A percentile compares a stretch with the other conserved stretches of the same genome.
Conservation (phyloP, 257 asterid species). For the Catharanthus roseus region DNA sequence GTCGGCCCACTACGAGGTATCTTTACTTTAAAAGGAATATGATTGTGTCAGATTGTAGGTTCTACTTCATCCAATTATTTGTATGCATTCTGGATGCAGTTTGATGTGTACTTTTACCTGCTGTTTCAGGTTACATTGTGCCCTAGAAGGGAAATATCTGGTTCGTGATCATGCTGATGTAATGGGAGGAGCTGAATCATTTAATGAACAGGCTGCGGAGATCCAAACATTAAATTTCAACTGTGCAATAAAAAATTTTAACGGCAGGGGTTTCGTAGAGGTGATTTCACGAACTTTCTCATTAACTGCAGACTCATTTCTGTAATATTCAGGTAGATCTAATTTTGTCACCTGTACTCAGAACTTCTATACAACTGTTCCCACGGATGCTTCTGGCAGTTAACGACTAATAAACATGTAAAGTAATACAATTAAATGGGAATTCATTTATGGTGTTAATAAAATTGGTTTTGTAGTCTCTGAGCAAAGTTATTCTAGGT, state of each 20-base stretch:
- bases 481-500: neutral
- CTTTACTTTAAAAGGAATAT: slow-evolving; percentile 11
- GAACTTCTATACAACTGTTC: neutral
- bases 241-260: slow-evolving; percentile 59
- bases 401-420: neutral
- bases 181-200: slow-evolving; percentile 35
- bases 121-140: slow-evolving; percentile 56
- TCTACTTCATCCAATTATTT: neutral
- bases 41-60: slow-evolving; percentile 7
- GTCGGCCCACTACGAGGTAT: slow-evolving; percentile 70
- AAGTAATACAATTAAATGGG: neutral
- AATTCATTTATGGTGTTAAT: neutral
- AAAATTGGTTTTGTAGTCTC: neutral
- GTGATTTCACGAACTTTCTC: slow-evolving; percentile 24
- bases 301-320: neutral
- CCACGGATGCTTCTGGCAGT: neutral
- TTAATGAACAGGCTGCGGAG: slow-evolving; percentile 37
- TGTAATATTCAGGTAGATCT: neutral
- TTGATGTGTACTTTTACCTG: slow-evolving; percentile 11
- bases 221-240: slow-evolving; percentile 63
- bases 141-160: slow-evolving; percentile 65
- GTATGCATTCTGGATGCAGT: neutral
- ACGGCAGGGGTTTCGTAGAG: slow-evolving; percentile 96
- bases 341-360: neutral
- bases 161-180: slow-evolving; percentile 49